Conservation (phyloP, 2,329 filamentous ascomycete genomes). For the Samsoniella hepiali region DNA sequence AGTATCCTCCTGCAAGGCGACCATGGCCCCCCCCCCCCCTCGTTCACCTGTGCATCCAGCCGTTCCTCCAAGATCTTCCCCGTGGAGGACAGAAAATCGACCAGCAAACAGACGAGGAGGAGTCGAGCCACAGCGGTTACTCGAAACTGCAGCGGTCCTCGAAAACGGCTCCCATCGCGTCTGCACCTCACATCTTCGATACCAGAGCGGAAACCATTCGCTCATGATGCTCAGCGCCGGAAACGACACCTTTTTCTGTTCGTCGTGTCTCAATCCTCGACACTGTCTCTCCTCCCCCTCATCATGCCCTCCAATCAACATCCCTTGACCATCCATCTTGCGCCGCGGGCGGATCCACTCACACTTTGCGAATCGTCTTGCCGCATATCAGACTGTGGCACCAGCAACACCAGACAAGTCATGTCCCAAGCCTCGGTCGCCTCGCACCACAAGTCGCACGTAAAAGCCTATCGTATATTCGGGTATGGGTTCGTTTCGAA, state of each 20-base stretch:
- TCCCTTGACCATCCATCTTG: neutral
- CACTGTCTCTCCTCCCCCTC: neutral
- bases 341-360: neutral
- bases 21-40: neutral
- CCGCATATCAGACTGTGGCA: slow-evolving; percentile 10
- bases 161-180: neutral
- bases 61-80: neutral
- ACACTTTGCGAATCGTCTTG: neutral
- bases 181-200: neutral
- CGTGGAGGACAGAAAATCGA: neutral
- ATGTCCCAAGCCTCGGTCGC: neutral
- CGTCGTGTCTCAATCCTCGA: neutral
- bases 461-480: neutral
- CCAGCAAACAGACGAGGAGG: neutral
- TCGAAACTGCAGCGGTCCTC: neutral
- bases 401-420: neutral
- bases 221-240: neutral
- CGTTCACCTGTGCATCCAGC: neutral
- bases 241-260: neutral
- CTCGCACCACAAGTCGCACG: neutral
- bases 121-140: neutral
- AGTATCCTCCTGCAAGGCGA: neutral
- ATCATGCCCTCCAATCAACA: neutral
- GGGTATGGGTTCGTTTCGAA: neutral
- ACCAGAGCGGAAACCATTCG: neutral